Evolutionary conservation across 1,284 basidiomycete genomes (phyloP).

Genomic region (Microbotryum scabiosae): DNA sequence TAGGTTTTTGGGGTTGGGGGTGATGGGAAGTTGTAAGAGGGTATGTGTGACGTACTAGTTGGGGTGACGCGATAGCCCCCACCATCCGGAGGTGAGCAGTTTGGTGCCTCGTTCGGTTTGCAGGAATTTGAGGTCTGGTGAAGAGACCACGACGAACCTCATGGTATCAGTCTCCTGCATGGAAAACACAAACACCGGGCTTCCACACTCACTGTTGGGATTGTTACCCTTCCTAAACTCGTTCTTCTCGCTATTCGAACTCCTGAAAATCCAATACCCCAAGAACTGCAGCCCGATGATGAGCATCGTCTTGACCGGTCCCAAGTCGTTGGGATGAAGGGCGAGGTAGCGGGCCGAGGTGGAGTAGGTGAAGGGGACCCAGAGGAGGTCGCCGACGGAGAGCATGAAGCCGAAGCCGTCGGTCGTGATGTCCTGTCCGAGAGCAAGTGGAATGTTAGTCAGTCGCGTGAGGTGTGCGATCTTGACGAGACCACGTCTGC

Average conservation of each 20-base stretch:
- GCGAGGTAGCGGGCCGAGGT: constrained; percentile 91
- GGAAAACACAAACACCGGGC: not conserved
- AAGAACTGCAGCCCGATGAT: constrained; percentile 61
- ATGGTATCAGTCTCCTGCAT: not conserved
- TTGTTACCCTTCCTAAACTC: constrained; percentile 88
- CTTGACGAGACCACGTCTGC: not conserved
- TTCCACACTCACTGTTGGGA: constrained; percentile 60
- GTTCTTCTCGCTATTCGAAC: constrained; percentile 87
- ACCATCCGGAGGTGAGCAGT: constrained; percentile 92
- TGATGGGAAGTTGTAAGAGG: not conserved
- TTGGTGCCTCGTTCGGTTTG: constrained; percentile 79
- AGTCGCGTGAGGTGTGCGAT: not conserved
- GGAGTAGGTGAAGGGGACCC: constrained; percentile 92
- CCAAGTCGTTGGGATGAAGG: constrained; percentile 74
- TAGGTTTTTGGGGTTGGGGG: not conserved
- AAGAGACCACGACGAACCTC: not conserved
- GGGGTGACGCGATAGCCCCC: constrained; percentile 88
- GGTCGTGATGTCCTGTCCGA: constrained; percentile 84
- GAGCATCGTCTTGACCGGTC: constrained; percentile 51
- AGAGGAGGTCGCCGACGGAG: constrained; percentile 80
- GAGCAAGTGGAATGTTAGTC: not conserved
- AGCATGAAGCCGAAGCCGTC: constrained; percentile 99
- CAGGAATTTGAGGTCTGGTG: constrained; percentile 62
- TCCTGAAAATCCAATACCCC: constrained; percentile 89
- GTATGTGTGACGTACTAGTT: constrained; percentile 39